A percentile compares a stretch with the other conserved stretches of the same genome.
These are phyloP conservation scores for Talaromyces stipitatus DNA, from an alignment of 495 filamentous ascomycete species.

Conservation along the genomic window DNA sequence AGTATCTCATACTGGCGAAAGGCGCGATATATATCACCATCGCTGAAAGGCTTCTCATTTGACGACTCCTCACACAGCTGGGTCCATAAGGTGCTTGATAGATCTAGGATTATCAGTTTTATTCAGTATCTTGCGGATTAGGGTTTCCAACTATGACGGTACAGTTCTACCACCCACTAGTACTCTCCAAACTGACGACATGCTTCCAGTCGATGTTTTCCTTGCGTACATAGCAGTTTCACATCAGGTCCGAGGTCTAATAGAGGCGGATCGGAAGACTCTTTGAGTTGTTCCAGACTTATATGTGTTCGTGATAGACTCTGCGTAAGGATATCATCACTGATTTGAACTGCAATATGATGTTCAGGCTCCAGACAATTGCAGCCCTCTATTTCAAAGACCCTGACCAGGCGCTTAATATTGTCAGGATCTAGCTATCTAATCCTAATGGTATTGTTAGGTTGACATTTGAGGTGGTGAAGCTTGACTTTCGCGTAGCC, in stretches of 20 bases:
- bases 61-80: constrained; percentile 8
- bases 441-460: too few relatives aligned
- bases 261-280: constrained; percentile 2
- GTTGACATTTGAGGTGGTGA: too few relatives aligned
- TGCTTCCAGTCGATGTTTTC: constrained; percentile 9
- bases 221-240: constrained; percentile 6
- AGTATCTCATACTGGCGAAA: constrained; percentile 9
- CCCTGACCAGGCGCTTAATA: neutral
- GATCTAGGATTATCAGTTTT: neutral
- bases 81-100: constrained; percentile 5
- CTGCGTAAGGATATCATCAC: neutral
- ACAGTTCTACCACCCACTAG: constrained; percentile 11
- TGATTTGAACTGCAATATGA: constrained; percentile 2
- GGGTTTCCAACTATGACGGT: constrained; percentile 6
- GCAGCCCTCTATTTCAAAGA: constrained; percentile 11
- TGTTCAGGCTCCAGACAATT: constrained; percentile 9
- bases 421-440: neutral
- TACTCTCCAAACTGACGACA: constrained; percentile 1
- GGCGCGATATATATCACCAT: constrained; percentile 13
- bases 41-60: constrained; percentile 7
- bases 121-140: neutral
- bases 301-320: constrained; percentile 2
- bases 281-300: neutral
- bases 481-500: too few relatives aligned
- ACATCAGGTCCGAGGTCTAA: constrained; percentile 4